Evolutionary conservation across 305 asterid genomes (phyloP).

Genomic region (Andrographis paniculata): DNA sequence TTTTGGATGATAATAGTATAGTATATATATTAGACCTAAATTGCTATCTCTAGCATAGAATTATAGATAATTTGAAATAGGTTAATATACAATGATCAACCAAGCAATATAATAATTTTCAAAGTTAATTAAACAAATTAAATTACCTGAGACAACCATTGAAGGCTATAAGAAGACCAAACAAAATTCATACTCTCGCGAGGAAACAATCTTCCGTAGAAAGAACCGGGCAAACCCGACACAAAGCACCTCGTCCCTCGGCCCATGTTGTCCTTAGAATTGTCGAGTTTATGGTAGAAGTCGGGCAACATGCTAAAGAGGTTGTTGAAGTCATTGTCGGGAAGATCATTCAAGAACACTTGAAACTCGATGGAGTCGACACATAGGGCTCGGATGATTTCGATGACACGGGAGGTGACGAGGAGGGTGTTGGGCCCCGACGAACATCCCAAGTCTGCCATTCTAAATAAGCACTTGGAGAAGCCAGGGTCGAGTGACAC

Average conservation of each 20-base stretch:
- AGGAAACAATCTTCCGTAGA: slow-evolving; percentile 28
- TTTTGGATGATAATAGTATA: too few relatives aligned
- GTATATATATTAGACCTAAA: too few relatives aligned
- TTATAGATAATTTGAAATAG: too few relatives aligned
- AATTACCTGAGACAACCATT: slow-evolving; percentile 41
- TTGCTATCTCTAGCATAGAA: too few relatives aligned
- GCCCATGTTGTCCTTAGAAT: background rate
- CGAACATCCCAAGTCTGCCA: slow-evolving; percentile 37
- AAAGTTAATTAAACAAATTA: too few relatives aligned
- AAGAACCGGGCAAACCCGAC: slow-evolving; percentile 30
- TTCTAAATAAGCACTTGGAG: slow-evolving; percentile 13
- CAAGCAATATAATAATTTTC: too few relatives aligned
- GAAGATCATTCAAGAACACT: slow-evolving; percentile 32
- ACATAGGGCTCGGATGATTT: too few relatives aligned
- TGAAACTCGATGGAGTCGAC: too few relatives aligned
- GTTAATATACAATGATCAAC: too few relatives aligned
- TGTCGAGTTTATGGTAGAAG: slow-evolving; percentile 2
- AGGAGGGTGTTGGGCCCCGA: slow-evolving; percentile 34
- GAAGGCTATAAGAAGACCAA: slow-evolving; percentile 27
- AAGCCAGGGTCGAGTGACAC: slow-evolving; percentile 8
- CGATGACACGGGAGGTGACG: slow-evolving; percentile 17
- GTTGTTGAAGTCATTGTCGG: slow-evolving; percentile 36
- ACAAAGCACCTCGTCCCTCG: slow-evolving; percentile 16
- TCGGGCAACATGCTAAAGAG: slow-evolving; percentile 27
- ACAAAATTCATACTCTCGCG: slow-evolving; percentile 22